phyloP scores from a whole-genome alignment of 148 eudicot genomes.

The Fagopyrum esculentum region DNA sequence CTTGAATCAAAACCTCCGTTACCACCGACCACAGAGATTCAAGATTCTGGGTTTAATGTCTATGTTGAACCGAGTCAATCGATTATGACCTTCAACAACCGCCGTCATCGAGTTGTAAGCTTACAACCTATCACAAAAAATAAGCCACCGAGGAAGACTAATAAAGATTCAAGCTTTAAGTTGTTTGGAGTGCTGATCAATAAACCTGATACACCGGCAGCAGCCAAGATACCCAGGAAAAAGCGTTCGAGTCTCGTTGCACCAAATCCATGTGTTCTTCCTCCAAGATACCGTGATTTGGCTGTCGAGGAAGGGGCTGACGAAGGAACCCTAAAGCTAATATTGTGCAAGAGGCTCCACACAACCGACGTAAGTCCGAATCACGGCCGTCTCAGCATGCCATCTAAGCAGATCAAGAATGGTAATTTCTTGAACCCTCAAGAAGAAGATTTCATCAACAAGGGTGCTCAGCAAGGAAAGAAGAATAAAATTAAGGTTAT shows the following conservation, averaged over 20 bases:
- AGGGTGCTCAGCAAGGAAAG: background rate
- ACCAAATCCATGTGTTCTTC: background rate
- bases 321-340: background rate
- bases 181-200: background rate
- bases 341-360: background rate
- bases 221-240: no score
- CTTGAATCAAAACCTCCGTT: no score
- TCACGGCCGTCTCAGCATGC: background rate
- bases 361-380: background rate
- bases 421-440: background rate
- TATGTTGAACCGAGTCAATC: no score
- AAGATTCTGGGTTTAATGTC: no score
- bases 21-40: no score
- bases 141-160: no score
- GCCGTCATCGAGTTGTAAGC: no score
- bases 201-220: background rate
- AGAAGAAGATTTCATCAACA: background rate
- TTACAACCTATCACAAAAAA: no score
- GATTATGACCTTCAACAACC: no score
- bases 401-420: background rate
- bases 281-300: background rate
- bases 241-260: no score
- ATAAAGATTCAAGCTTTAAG: background rate
- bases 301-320: background rate
- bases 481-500: background rate